A percentile compares a stretch with the other conserved stretches of the same genome.
phyloP scores from a whole-genome alignment of 345 rosid species.

The Euphorbia pulcherrima region DNA sequence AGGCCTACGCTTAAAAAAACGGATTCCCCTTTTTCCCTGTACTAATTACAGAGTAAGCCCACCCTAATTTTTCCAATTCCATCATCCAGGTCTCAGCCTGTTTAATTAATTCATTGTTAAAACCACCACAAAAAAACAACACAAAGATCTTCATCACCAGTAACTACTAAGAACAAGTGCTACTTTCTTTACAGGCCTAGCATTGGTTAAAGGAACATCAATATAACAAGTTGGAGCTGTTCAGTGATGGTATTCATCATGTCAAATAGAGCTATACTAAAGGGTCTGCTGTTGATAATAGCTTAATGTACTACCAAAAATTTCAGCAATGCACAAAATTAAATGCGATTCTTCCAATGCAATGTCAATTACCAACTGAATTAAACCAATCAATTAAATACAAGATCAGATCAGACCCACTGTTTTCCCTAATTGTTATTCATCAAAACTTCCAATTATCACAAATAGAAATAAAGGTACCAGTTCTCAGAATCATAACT shows the following conservation, averaged over 20 bases:
- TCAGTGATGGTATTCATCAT: constrained; percentile 50
- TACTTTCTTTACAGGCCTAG: constrained; percentile 74
- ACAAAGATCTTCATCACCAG: constrained; percentile 76
- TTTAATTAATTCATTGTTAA: constrained; percentile 59
- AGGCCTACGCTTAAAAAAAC: constrained; percentile 56
- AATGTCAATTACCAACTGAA: no score
- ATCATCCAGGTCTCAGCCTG: constrained; percentile 51
- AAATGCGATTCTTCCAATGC: no score
- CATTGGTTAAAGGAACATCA: constrained; percentile 58
- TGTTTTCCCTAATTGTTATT: background rate
- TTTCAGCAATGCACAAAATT: no score
- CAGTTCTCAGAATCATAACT: background rate
- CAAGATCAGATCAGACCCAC: background rate
- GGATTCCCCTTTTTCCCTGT: constrained; percentile 83
- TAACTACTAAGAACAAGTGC: constrained; percentile 61
- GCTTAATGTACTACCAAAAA: constrained; percentile 88
- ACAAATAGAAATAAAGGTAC: background rate
- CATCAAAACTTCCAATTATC: background rate
- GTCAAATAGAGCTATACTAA: constrained; percentile 53
- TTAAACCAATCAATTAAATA: no score
- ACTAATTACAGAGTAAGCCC: constrained; percentile 61
- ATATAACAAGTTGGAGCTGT: constrained; percentile 54
- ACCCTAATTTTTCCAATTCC: constrained; percentile 54
- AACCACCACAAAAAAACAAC: constrained; percentile 89
- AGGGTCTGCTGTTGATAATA: constrained; percentile 70